Conservation (phyloP, 352 stramenopile species). For the Phytophthora colocasiae region DNA sequence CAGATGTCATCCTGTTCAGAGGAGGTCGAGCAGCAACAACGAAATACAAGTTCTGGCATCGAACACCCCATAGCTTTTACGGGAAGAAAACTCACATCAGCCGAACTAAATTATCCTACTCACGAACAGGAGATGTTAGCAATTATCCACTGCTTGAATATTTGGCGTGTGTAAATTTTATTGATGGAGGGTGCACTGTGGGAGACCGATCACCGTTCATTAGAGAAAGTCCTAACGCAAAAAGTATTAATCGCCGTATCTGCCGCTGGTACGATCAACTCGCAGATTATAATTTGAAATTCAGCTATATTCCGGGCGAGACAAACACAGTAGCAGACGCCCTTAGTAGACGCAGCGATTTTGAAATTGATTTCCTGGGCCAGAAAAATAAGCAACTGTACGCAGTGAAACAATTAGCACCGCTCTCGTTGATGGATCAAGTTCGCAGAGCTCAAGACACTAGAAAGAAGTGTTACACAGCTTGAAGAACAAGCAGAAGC, state of each 20-base stretch:
- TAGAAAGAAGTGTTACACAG: no score
- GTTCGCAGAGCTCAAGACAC: conserved; percentile 13
- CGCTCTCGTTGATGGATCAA: conserved; percentile 2
- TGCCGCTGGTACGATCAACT: conserved; percentile 12
- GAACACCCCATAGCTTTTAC: conserved; percentile 14
- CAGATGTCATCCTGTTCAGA: background rate
- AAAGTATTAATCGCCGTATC: conserved; percentile 11
- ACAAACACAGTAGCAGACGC: conserved; percentile 18
- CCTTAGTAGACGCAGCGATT: background rate
- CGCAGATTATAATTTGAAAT: background rate
- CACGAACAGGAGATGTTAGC: no score
- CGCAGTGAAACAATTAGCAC: background rate
- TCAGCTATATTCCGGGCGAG: conserved; percentile 8
- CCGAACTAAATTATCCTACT: no score
- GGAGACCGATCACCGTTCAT: conserved; percentile 13
- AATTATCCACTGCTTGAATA: no score
- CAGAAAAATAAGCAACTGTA: conserved; percentile 9
- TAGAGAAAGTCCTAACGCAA: conserved; percentile 9
- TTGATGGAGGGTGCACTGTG: conserved; percentile 10
- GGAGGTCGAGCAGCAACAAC: background rate
- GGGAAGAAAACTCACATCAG: no score
- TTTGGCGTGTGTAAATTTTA: no score
- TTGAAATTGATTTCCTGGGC: conserved; percentile 10
- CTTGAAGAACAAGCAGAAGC: background rate
- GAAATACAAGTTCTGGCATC: background rate